Base-by-base conservation (phyloP, 2,329 filamentous ascomycete species). In the Penicillium hesseltinei region DNA sequence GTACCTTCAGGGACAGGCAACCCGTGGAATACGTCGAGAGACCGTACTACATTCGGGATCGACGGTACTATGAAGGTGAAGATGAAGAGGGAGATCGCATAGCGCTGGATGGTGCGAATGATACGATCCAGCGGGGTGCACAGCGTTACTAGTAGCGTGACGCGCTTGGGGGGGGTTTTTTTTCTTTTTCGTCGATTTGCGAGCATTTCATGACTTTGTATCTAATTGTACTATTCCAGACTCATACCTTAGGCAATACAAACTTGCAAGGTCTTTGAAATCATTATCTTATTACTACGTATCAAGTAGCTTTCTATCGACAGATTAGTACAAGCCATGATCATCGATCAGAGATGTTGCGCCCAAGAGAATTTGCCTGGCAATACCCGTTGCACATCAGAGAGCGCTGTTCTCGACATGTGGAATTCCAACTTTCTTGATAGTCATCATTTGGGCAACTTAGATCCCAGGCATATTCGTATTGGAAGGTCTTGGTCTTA, bases 11-110 rank as follows among this genome's bases (percentile, higher is more conserved):
- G 23, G 74, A 76, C n/a, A 73, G 71, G 38, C 70, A 73, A 25
- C 72, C 77, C 23, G 72, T 79, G 47, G 82, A 84, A 52, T 85
- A 85, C 67, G 71, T 72, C 53, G 74, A 77, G 52, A 69, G 69
- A 31, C 72, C 70, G 66, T 62, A 78, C 66, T 66, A 80, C 77
- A 61, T 72, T 62, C 65, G 72, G 46, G 73, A 73, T 36, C 68
- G 73, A 54, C 67, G 69, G 47, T 77, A 73, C 49, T 76, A 74
- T 61, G 72, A 73, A 19, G 67, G 64, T 38, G 69, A 73, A 31
- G 68, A 63, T 38, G 69, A 73, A 21, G 74, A 72, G 19, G 65
- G 67, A n/a, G 65, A 67, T 33, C 70, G 67, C 50, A 56, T 73
- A 43, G 63, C 65, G 29, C 59, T 72, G 27, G 72, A 75, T 31